Evolutionary conservation across 768 basidiomycete genomes (phyloP), one percentile per base, ranked within the genome.

Genomic region (Leccinum arenicola): DNA sequence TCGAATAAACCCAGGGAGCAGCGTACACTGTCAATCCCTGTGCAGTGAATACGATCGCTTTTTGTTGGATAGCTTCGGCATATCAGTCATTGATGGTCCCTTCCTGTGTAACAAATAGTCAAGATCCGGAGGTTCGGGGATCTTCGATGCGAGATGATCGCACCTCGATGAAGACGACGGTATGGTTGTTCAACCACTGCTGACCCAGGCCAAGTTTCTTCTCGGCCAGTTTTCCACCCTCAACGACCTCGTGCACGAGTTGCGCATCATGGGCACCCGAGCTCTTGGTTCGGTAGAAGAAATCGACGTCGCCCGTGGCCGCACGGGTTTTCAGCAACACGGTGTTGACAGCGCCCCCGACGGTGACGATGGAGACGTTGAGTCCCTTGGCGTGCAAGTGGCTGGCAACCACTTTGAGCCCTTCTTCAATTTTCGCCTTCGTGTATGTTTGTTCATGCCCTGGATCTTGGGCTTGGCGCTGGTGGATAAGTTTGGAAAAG

Each of bases 151-250:
- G 5, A 48, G n/a, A 38, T 43, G 38, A n/a, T 3, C 1, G 23
- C 25, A 60, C 60, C 21, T 61, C 38, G 15, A 61, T 61, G 7
- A 60, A 61, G 31, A 47, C 8, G 15, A 25, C 57, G 1, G 58
- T 61, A 47, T 60, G 57, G 27, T 61, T 55, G 14, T 61, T 61
- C 58, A 61, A 51, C 60, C 58, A 61, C 25, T 61, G 60, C 12
- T 10, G 2, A 2, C 50, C 53, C 33, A 61, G 8, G 21, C 47
- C 47, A 9, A 54, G 52, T 2, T 33, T 8, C 15, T 19, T 50
- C 36, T 54, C 60, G 49, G 27, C 50, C 21, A 33, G 14, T 5
- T 53, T 53, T n/a, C 47, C 60, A 27, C 19, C 60, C 19, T 27
- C 29, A 10, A 33, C 2, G n/a, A 61, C 36, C 19, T 59, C 49